Percentiles rank a stretch among this genome's conserved stretches.
Evolutionary conservation across 2,329 filamentous ascomycete species (phyloP).

Genomic region (Parastagonospora nodorum): DNA sequence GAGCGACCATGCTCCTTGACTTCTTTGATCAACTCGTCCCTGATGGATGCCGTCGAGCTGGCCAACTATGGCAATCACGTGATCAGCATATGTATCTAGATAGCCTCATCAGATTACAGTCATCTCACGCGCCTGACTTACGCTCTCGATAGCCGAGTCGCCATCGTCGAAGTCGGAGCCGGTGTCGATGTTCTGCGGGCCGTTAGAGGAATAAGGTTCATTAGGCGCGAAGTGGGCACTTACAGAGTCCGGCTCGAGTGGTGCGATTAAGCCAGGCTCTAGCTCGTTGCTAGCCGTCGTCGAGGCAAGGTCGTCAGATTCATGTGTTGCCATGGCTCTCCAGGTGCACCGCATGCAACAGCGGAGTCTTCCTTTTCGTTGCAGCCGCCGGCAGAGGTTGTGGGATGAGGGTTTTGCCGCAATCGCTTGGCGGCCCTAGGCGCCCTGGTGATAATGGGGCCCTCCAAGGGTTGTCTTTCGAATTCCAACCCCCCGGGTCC

Average conservation of each 20-base stretch:
- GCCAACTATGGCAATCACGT: conserved; percentile 4
- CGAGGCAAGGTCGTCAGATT: background rate
- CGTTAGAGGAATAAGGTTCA: conserved; percentile 2
- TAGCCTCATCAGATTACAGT: background rate
- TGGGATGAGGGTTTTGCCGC: background rate
- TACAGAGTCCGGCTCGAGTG: conserved; percentile 15
- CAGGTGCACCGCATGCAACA: background rate
- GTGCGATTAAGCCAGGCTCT: conserved; percentile 2
- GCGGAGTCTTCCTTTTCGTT: background rate
- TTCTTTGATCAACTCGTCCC: conserved; percentile 15
- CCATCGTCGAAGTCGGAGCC: conserved; percentile 10
- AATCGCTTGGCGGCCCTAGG: background rate
- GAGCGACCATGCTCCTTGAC: conserved; percentile 14
- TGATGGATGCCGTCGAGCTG: conserved; percentile 13
- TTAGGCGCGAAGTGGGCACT: conserved; percentile 6
- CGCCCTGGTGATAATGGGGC: background rate
- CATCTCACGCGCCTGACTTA: conserved; percentile 1
- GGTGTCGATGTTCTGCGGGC: conserved; percentile 5
- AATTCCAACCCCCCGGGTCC: conserved; percentile 2
- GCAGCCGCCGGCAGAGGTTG: background rate
- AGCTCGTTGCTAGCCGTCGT: conserved; percentile 4
- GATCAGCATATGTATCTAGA: background rate
- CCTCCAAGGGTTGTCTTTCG: background rate
- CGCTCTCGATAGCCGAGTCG: conserved; percentile 14
- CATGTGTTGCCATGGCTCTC: conserved; percentile 3